Conservation (phyloP, 192 early-diverging fungal species). For the Diversispora eburnea region DNA sequence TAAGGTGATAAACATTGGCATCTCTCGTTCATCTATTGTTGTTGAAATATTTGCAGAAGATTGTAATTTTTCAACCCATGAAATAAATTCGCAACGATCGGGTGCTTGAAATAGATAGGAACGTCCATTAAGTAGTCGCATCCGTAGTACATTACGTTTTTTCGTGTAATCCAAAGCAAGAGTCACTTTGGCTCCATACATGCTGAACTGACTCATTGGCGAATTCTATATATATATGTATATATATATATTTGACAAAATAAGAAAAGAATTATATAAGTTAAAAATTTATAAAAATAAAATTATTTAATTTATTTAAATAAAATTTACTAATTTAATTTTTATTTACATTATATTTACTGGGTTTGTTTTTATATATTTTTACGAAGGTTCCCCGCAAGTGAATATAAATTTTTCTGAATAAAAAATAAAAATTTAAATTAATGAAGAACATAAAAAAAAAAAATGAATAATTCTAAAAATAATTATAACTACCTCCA, state of each 20-base stretch:
- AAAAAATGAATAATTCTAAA: neutral
- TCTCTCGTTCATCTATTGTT: constrained; percentile 34
- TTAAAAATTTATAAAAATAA: neutral
- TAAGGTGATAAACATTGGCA: constrained; percentile 42
- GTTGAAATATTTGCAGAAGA: constrained; percentile 39
- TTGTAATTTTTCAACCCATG: constrained; percentile 41
- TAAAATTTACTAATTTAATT: neutral
- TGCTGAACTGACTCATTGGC: constrained; percentile 32
- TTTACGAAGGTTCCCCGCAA: constrained; percentile 35
- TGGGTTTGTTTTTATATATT: constrained; percentile 30
- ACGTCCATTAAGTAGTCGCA: constrained; percentile 31
- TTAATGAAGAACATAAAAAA: neutral
- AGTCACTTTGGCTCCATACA: constrained; percentile 34
- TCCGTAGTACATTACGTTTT: constrained; percentile 35
- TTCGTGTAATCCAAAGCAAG: constrained; percentile 37
- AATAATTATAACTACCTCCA: constrained; percentile 27
- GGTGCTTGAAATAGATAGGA: constrained; percentile 33
- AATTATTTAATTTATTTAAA: neutral
- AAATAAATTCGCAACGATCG: constrained; percentile 24
- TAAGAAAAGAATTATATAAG: neutral
- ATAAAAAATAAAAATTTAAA: neutral
- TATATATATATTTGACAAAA: neutral
- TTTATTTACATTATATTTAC: constrained; percentile 10
- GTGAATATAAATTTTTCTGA: constrained; percentile 32
- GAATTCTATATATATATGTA: neutral